phyloP scores from a whole-genome alignment of 352 stramenopile genomes.

The Phytophthora kernoviae region DNA sequence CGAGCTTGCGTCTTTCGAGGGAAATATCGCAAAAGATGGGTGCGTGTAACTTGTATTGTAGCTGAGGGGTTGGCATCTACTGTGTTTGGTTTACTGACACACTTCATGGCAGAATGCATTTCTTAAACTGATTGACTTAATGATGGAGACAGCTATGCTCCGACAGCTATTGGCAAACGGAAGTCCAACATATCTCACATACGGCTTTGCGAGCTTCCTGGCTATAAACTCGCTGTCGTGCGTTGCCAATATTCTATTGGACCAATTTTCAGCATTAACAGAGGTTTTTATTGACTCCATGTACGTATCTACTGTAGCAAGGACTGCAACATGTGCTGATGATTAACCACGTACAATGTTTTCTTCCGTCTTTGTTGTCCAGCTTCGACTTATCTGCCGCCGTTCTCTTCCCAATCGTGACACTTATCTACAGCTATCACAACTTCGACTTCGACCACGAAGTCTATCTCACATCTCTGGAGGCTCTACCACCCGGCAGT shows the following conservation, averaged over 20 bases:
- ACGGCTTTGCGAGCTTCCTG: constrained; percentile 16
- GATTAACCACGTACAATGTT: neutral
- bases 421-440: constrained; percentile 28
- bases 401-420: constrained; percentile 27
- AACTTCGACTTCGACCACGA: constrained; percentile 33
- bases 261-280: constrained; percentile 21
- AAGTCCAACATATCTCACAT: constrained; percentile 5
- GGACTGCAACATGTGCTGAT: neutral
- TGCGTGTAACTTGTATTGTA: constrained; percentile 1
- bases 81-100: neutral
- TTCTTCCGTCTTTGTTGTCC: neutral
- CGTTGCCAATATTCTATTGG: constrained; percentile 18
- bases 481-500: constrained; percentile 19
- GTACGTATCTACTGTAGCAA: constrained; percentile 11
- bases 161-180: constrained; percentile 14
- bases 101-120: constrained; percentile 21
- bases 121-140: constrained; percentile 24
- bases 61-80: too few species aligned
- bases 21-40: constrained; percentile 34
- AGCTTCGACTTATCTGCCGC: constrained; percentile 39
- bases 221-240: constrained; percentile 23
- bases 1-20: constrained; percentile 23
- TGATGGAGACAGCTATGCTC: constrained; percentile 16
- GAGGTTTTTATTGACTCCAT: constrained; percentile 35
- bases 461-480: constrained; percentile 22